phyloP scores from a whole-genome alignment of 2,329 filamentous ascomycete genomes.

The Colletotrichum caudatum region DNA sequence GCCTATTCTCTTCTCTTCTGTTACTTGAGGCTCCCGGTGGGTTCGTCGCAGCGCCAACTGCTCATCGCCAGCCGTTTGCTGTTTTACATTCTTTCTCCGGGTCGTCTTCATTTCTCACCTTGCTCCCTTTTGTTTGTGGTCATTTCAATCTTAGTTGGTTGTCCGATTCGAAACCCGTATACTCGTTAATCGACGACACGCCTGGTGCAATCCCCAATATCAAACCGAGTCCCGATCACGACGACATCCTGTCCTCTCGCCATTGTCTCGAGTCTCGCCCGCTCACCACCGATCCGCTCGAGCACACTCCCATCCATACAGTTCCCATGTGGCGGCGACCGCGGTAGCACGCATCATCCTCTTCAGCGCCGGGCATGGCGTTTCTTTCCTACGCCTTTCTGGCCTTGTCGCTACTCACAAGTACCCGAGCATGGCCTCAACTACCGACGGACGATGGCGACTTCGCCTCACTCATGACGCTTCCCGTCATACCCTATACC shows the following conservation, averaged over 20 bases:
- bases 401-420: conserved; percentile 38
- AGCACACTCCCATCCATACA: conserved; percentile 9
- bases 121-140: not conserved
- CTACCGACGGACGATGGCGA: conserved; percentile 39
- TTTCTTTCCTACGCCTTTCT: conserved; percentile 35
- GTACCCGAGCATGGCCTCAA: conserved; percentile 39
- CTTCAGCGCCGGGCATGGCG: conserved; percentile 32
- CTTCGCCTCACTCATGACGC: conserved; percentile 23
- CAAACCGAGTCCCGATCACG: not conserved
- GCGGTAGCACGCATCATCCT: conserved; percentile 35
- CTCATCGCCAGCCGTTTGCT: conserved; percentile 17
- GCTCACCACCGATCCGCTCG: conserved; percentile 6
- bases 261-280: not conserved
- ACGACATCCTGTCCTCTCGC: not conserved
- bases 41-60: conserved; percentile 22
- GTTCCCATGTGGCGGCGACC: conserved; percentile 41
- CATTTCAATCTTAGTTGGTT: not conserved
- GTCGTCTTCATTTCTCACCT: not conserved
- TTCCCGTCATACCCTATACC: conserved; percentile 41
- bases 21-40: conserved; percentile 6
- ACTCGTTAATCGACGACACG: not conserved
- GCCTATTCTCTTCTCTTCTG: conserved; percentile 24
- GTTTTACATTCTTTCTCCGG: not conserved
- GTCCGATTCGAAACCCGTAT: not conserved
- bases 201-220: not conserved